phyloP scores from a whole-genome alignment of 2,329 filamentous ascomycete species.

The Ceratocystis albifundus region DNA sequence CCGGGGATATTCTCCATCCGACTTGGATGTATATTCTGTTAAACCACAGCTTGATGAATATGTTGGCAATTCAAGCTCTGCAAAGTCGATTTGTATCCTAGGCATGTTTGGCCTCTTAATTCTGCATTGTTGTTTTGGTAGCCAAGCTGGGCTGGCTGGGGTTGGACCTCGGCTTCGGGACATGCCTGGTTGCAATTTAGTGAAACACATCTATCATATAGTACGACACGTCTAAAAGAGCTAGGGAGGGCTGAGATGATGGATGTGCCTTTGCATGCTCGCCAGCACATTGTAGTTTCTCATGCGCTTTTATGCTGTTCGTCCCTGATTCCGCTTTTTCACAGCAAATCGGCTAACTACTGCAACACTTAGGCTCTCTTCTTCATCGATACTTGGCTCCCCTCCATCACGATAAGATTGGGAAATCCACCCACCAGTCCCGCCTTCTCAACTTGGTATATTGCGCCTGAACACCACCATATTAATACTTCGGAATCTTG shows the following conservation, averaged over 20 bases:
- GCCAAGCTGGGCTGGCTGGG: background rate
- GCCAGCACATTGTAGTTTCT: background rate
- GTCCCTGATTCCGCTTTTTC: background rate
- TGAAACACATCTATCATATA: background rate
- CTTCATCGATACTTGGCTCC: background rate
- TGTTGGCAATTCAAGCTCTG: no score
- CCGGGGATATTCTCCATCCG: no score
- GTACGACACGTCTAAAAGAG: background rate
- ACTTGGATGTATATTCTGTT: background rate
- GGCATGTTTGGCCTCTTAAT: background rate
- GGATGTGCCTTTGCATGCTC: background rate
- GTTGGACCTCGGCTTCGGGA: background rate
- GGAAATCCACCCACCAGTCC: background rate
- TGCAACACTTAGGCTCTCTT: background rate
- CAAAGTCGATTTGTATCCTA: no score
- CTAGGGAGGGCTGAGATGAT: background rate
- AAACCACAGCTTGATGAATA: background rate
- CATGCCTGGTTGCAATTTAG: background rate
- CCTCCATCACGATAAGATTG: background rate
- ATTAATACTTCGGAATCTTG: background rate
- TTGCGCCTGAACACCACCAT: background rate
- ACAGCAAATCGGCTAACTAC: background rate
- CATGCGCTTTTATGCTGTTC: background rate
- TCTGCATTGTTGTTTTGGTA: background rate
- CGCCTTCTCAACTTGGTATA: background rate